These are phyloP conservation scores for Areca catechu DNA, from an alignment of 176 grass and related monocot species.

Conservation along the genomic window DNA sequence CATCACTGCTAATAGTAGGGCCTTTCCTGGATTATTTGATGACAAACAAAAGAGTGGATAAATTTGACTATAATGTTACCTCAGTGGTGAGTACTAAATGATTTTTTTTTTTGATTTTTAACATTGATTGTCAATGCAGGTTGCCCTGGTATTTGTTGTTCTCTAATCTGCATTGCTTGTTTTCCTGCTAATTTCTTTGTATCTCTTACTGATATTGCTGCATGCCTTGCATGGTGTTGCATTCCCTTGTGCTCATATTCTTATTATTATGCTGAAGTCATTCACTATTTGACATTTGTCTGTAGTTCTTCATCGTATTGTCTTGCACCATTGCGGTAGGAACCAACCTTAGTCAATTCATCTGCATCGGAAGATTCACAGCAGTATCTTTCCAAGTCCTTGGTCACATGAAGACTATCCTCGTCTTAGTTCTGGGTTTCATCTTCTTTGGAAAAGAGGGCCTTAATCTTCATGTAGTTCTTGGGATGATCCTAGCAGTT, in stretches of 20 bases:
- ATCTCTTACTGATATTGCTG: too few species aligned
- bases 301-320: conserved; percentile 36
- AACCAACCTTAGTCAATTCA: conserved; percentile 48
- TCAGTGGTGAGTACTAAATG: background rate
- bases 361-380: conserved; percentile 33
- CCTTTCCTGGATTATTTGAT: conserved; percentile 44
- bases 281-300: conserved; percentile 7
- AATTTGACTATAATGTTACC: conserved; percentile 26
- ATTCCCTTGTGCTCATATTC: too few species aligned
- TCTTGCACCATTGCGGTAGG: conserved; percentile 42
- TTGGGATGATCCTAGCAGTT: conserved; percentile 25
- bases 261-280: background rate
- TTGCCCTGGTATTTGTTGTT: too few species aligned
- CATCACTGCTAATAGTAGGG: conserved; percentile 37
- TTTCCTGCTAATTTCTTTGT: too few species aligned
- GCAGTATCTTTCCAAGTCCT: conserved; percentile 34
- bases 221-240: too few species aligned
- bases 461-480: conserved; percentile 17
- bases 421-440: conserved; percentile 32
- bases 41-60: conserved; percentile 42
- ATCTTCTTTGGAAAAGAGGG: conserved; percentile 28
- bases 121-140: too few species aligned
- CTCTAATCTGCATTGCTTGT: too few species aligned
- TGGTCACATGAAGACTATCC: conserved; percentile 30
- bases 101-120: too few species aligned